A percentile compares a stretch with the other conserved stretches of the same genome.
Evolutionary conservation across 2,329 filamentous ascomycete genomes (phyloP).

Genomic region (Parastagonospora avenae): DNA sequence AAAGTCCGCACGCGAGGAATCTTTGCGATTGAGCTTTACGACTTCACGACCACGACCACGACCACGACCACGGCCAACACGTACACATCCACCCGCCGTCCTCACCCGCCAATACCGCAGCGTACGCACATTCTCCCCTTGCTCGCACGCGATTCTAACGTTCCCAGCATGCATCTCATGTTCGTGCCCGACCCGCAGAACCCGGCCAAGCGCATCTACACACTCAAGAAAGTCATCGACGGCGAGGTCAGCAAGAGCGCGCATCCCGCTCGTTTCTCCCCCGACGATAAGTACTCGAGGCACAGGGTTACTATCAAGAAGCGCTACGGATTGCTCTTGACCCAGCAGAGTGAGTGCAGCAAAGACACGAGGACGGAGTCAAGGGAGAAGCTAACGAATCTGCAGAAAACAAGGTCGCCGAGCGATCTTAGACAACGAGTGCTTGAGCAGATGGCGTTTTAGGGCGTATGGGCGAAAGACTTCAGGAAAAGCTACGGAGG

Average conservation of each 20-base stretch:
- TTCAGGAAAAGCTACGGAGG: slow-evolving; percentile 1
- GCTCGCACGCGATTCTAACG: not conserved
- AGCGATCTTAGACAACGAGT: slow-evolving; percentile 14
- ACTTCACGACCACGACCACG: not conserved
- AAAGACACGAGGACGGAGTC: not conserved
- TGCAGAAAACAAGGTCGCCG: slow-evolving; percentile 35
- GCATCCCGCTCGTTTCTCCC: slow-evolving; percentile 94
- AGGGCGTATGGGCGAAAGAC: slow-evolving; percentile 9
- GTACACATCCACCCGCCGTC: not conserved
- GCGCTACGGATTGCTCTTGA: slow-evolving; percentile 85
- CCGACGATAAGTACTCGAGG: slow-evolving; percentile 96
- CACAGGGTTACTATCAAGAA: slow-evolving; percentile 95
- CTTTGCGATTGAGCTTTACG: slow-evolving; percentile 10
- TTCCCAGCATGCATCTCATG: slow-evolving; percentile 70
- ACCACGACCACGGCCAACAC: slow-evolving; percentile 1
- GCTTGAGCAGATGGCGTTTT: not conserved
- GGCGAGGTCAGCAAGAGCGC: slow-evolving; percentile 93
- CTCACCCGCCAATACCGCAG: slow-evolving; percentile 2
- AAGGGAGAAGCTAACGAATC: slow-evolving; percentile 2
- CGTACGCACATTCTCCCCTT: not conserved
- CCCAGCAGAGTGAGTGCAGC: slow-evolving; percentile 66
- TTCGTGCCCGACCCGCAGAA: slow-evolving; percentile 83
- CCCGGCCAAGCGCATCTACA: slow-evolving; percentile 79
- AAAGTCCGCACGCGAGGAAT: slow-evolving; percentile 23
- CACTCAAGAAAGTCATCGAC: slow-evolving; percentile 83